Evolutionary conservation across 2,329 filamentous ascomycete species (phyloP).

Genomic region (Pestalotiopsis sp.): DNA sequence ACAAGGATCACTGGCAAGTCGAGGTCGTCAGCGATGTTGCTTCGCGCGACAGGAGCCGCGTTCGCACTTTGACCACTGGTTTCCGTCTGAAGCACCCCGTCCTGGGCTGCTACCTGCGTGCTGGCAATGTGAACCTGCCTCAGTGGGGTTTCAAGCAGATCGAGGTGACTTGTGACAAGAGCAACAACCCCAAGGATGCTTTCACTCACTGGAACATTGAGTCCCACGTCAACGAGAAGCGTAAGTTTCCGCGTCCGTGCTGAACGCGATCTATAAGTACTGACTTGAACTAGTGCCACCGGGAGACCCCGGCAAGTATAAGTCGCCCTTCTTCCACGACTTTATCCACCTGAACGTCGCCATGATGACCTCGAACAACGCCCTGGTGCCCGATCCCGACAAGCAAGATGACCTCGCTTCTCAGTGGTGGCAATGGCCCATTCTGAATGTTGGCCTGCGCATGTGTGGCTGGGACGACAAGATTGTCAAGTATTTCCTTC

Average conservation of each 20-base stretch:
- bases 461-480: conserved; percentile 99
- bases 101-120: conserved; percentile 90
- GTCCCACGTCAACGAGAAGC: conserved; percentile 88
- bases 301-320: conserved; percentile 88
- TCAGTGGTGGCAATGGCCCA: conserved; percentile 97
- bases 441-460: conserved; percentile 90
- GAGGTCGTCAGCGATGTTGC: conserved; percentile 91
- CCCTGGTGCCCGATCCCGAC: conserved; percentile 93
- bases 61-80: conserved; percentile 89
- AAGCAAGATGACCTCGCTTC: conserved; percentile 99
- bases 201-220: conserved; percentile 99
- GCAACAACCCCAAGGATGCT: conserved; percentile 87
- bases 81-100: conserved; percentile 85
- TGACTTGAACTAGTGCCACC: conserved; percentile 69
- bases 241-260: conserved; percentile 55
- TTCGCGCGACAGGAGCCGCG: conserved; percentile 79
- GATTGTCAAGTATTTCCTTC: conserved; percentile 96
- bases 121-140: conserved; percentile 92
- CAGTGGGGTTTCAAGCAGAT: conserved; percentile 99
- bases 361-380: conserved; percentile 99
- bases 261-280: conserved; percentile 24
- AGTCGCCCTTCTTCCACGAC: conserved; percentile 95
- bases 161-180: conserved; percentile 92
- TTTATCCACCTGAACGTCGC: conserved; percentile 98
- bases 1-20: conserved; percentile 96